phyloP scores from a whole-genome alignment of 2,329 filamentous ascomycete genomes.

The Epichloe brachyelytri region DNA sequence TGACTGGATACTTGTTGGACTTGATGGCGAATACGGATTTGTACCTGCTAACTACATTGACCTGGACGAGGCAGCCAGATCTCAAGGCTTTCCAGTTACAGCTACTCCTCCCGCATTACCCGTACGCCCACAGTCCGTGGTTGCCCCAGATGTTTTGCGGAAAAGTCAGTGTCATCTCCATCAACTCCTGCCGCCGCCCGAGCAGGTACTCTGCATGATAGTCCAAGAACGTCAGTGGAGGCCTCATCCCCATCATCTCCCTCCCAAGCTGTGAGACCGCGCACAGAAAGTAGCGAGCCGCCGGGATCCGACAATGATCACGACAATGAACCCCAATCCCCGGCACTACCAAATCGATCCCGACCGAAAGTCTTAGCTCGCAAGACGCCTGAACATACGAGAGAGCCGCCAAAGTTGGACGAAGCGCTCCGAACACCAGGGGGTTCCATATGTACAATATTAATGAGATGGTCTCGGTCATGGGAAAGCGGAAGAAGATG shows the following conservation, averaged over 20 bases:
- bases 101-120: constrained; percentile 31
- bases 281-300: constrained; percentile 14
- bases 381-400: neutral
- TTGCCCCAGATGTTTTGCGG: constrained; percentile 20
- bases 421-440: constrained; percentile 51
- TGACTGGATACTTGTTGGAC: constrained; percentile 89
- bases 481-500: constrained; percentile 97
- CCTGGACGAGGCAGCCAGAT: constrained; percentile 35
- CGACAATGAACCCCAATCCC: constrained; percentile 20
- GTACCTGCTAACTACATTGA: constrained; percentile 96
- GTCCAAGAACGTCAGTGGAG: constrained; percentile 21
- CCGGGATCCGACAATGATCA: constrained; percentile 19
- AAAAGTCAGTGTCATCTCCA: constrained; percentile 12
- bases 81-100: constrained; percentile 25
- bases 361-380: constrained; percentile 7
- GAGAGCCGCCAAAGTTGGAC: neutral
- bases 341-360: constrained; percentile 26
- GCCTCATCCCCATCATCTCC: constrained; percentile 12
- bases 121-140: constrained; percentile 23
- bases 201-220: constrained; percentile 41
- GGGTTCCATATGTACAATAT: constrained; percentile 94
- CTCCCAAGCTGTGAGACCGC: constrained; percentile 15
- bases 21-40: constrained; percentile 80
- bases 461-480: constrained; percentile 92
- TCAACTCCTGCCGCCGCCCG: constrained; percentile 40